Base-by-base conservation (phyloP, 2,329 filamentous ascomycete genomes). In the Fusarium clavum region DNA sequence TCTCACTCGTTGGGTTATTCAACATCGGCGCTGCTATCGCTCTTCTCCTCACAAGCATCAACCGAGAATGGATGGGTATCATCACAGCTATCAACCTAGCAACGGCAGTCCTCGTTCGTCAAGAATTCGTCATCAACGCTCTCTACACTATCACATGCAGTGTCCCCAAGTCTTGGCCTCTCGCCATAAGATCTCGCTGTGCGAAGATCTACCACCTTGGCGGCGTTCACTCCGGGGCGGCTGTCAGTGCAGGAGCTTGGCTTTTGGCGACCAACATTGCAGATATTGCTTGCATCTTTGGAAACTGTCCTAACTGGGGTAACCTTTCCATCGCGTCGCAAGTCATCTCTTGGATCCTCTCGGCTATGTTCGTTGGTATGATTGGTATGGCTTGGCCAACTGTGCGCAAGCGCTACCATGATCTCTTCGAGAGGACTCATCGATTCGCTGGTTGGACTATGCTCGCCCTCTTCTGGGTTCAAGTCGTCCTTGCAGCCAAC, bases 381-480 rank as follows among this genome's bases (percentile, higher is more conserved):
- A 82, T 91, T 45, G 79, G 81, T 49, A 86, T 89, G 55, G 90
- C 92, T 1, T 85, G 90, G 75, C 92, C 92, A 2, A 76, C 78
- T 11, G 82, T 94, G 60, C 88, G 92, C 25, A 82, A 84, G 71
- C 84, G 82, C 30, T 83, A 85, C 66, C 92, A 94, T 80, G 86
- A 94, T 77, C 79, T 84, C 46, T 94, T 93, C 74, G 92, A 94
- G 80, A 80, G 86, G 52, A 86, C 86, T 32, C 92, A 94, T 78
- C 89, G 92, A 29, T 93, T 92, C 75, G 85, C 86, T 11, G 91
- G 91, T 10, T 94, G 92, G 91, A 83, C 85, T 4, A 84, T 88
- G 38, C 83, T 94, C 3, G 82, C 80, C 2, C 80, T 93, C n/a
- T 90, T 94, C 76, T 91, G 91, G 86, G 83, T 76, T 0, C 86